Evolutionary conservation across 2,329 filamentous ascomycete genomes (phyloP).

Genomic region (Aspergillus eucalypticola): DNA sequence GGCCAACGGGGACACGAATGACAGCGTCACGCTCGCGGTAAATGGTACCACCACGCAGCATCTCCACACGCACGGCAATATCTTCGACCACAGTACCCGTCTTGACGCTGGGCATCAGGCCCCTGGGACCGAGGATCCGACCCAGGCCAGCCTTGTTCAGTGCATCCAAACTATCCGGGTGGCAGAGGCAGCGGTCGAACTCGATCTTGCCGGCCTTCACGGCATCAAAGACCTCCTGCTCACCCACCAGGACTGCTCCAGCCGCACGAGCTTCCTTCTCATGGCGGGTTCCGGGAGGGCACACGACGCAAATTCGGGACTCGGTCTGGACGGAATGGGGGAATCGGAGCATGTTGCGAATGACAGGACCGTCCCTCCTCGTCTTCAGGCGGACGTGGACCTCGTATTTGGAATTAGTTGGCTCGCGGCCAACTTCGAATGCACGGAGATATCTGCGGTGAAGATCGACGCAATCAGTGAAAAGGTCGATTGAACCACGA

Average conservation of each 20-base stretch:
- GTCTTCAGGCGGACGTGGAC: constrained; percentile 80
- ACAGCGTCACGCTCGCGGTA: constrained; percentile 86
- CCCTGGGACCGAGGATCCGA: constrained; percentile 79
- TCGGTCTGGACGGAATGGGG: constrained; percentile 89
- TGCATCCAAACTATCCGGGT: constrained; percentile 72
- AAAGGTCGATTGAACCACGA: constrained; percentile 15
- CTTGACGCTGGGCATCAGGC: constrained; percentile 89
- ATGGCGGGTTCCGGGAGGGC: constrained; percentile 73
- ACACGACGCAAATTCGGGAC: constrained; percentile 85
- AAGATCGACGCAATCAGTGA: constrained; percentile 13
- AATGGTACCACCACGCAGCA: constrained; percentile 79
- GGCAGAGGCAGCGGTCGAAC: constrained; percentile 88
- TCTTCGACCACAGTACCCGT: constrained; percentile 85
- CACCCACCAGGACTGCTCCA: constrained; percentile 80
- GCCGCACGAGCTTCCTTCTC: constrained; percentile 73
- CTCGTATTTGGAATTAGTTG: constrained; percentile 80
- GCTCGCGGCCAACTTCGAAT: constrained; percentile 81
- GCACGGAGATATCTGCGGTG: constrained; percentile 77
- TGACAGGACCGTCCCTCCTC: constrained; percentile 78
- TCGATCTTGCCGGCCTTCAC: constrained; percentile 75
- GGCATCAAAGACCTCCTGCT: constrained; percentile 79
- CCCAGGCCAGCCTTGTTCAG: constrained; percentile 80
- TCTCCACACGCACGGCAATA: constrained; percentile 70
- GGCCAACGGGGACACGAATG: constrained; percentile 85
- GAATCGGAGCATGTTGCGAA: constrained; percentile 84